Conservation (phyloP, 1,284 basidiomycete genomes). For the Fomitopsis pinicola region DNA sequence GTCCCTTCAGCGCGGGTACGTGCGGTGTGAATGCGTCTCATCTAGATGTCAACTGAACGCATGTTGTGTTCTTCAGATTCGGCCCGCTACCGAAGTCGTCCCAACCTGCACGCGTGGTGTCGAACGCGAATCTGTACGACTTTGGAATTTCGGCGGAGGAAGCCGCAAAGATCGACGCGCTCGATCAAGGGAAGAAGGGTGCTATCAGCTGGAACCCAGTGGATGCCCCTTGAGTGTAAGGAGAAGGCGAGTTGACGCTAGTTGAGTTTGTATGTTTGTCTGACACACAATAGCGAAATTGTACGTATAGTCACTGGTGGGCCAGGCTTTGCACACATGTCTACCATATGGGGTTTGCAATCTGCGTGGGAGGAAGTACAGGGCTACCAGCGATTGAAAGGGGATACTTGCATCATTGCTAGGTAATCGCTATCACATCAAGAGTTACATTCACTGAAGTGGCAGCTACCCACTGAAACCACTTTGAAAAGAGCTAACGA, state of each 20-base stretch:
- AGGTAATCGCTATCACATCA: no score
- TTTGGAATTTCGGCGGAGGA: slow-evolving; percentile 46
- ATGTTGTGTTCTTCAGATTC: slow-evolving; percentile 28
- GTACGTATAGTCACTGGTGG: no score
- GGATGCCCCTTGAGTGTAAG: slow-evolving; percentile 27
- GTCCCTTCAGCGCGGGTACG: slow-evolving; percentile 54
- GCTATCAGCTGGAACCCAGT: slow-evolving; percentile 47
- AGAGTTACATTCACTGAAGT: no score
- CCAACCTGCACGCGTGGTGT: slow-evolving; percentile 40
- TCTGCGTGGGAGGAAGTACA: no score
- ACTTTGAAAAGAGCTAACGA: no score
- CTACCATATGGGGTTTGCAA: no score
- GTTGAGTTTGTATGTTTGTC: no score
- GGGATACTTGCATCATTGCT: no score
- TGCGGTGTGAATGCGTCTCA: slow-evolving; percentile 6
- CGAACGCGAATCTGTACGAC: slow-evolving; percentile 47
- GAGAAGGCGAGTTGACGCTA: not conserved
- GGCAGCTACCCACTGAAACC: no score
- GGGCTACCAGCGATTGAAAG: no score
- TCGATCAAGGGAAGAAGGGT: slow-evolving; percentile 42
- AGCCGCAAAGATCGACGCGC: slow-evolving; percentile 40
- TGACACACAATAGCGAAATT: no score
- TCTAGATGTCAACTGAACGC: not conserved
- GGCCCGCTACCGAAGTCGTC: slow-evolving; percentile 49
- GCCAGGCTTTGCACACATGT: no score